These are phyloP conservation scores for Rhodotorula babjevae DNA, from an alignment of 768 basidiomycete species.

Conservation along the genomic window DNA sequence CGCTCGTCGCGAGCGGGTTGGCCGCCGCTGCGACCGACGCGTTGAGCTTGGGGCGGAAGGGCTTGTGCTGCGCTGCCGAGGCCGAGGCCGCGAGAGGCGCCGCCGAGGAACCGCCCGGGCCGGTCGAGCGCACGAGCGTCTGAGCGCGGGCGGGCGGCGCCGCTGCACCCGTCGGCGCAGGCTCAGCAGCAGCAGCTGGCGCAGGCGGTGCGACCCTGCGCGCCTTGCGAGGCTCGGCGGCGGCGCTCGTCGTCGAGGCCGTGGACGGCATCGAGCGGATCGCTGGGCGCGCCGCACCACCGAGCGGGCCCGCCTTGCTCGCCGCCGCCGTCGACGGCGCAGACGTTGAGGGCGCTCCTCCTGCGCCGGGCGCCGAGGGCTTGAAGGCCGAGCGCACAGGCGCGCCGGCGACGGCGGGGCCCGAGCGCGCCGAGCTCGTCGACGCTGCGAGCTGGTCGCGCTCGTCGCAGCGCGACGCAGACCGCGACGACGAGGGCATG, in stretches of 20 bases:
- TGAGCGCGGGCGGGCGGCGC: constrained; percentile 4
- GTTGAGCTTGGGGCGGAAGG: constrained; percentile 15
- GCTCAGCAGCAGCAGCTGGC: neutral
- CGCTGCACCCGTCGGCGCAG: neutral
- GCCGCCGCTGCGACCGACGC: neutral
- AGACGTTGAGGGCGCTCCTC: too few relatives aligned
- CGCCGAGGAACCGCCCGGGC: neutral
- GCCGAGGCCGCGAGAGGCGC: neutral
- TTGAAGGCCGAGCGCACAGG: constrained; percentile 7
- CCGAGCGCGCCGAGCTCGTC: neutral
- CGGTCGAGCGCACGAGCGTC: neutral
- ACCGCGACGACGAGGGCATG: constrained; percentile 3
- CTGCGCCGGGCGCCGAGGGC: constrained; percentile 11
- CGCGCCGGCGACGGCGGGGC: neutral
- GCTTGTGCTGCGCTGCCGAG: neutral
- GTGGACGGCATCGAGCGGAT: neutral
- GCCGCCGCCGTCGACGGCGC: too few relatives aligned
- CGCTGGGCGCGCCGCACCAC: neutral
- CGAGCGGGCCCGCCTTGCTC: neutral
- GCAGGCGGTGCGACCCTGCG: constrained; percentile 1
- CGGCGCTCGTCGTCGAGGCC: neutral
- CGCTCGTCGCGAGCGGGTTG: neutral
- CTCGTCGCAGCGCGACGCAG: constrained; percentile 11
- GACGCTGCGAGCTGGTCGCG: constrained; percentile 7
- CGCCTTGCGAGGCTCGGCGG: constrained; percentile 6